A percentile compares a stretch with the other conserved stretches of the same genome.
phyloP scores from a whole-genome alignment of 306 rosid species.

The Herpetospermum pedunculosum region DNA sequence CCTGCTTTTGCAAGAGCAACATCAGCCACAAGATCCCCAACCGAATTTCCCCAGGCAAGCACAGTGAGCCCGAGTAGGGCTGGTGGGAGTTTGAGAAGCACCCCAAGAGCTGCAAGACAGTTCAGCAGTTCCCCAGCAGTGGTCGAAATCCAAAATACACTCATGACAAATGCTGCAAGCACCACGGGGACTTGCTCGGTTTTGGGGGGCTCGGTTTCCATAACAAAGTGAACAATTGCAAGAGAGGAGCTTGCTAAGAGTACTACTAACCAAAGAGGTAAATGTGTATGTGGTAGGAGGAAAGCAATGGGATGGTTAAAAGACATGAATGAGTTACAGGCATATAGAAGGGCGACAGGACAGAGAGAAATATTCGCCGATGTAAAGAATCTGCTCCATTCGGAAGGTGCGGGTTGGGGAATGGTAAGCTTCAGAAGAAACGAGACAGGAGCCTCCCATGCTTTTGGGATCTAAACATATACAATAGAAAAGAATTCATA shows the following conservation, averaged over 20 bases:
- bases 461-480: slow-evolving; percentile 44
- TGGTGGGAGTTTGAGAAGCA: slow-evolving; percentile 56
- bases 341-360: slow-evolving; percentile 61
- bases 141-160: slow-evolving; percentile 91
- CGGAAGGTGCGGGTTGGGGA: slow-evolving; percentile 62
- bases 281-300: slow-evolving; percentile 64
- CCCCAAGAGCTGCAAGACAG: slow-evolving; percentile 71
- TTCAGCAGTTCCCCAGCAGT: slow-evolving; percentile 79
- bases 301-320: slow-evolving; percentile 59
- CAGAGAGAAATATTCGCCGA: slow-evolving; percentile 83
- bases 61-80: slow-evolving; percentile 84
- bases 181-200: slow-evolving; percentile 63
- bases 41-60: slow-evolving; percentile 98
- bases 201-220: slow-evolving; percentile 80
- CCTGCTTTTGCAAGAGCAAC: slow-evolving; percentile 94
- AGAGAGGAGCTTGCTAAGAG: slow-evolving; percentile 62
- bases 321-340: slow-evolving; percentile 63
- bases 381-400: slow-evolving; percentile 72
- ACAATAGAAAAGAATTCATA: not conserved
- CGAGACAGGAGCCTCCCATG: slow-evolving; percentile 60
- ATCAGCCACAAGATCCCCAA: slow-evolving; percentile 94
- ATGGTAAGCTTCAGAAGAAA: slow-evolving; percentile 67
- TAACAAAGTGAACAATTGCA: slow-evolving; percentile 53
- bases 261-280: slow-evolving; percentile 80
- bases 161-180: slow-evolving; percentile 76